These are phyloP conservation scores for Boletales sp. DNA, from an alignment of 768 basidiomycete genomes.

Conservation along the genomic window DNA sequence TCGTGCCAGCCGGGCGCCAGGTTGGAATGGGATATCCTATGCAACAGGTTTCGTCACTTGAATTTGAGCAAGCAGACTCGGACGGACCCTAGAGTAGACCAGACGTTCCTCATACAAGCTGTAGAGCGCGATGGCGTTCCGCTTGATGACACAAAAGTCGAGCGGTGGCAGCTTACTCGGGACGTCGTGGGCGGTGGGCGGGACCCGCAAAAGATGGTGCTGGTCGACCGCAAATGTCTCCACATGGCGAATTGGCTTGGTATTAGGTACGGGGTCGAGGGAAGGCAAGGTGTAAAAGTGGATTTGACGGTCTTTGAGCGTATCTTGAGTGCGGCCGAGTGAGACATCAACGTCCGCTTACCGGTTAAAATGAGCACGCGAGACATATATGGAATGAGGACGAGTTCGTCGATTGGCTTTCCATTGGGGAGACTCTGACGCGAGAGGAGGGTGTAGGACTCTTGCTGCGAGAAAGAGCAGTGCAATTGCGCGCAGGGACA, in stretches of 20 bases:
- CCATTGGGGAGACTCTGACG: constrained; percentile 65
- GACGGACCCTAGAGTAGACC: constrained; percentile 53
- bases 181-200: constrained; percentile 38
- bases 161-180: constrained; percentile 46
- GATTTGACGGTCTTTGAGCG: constrained; percentile 51
- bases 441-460: constrained; percentile 64
- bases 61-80: background rate
- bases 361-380: constrained; percentile 77
- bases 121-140: constrained; percentile 59
- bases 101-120: constrained; percentile 60
- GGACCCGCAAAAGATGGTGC: constrained; percentile 53
- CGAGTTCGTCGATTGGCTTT: constrained; percentile 77
- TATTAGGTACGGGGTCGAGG: constrained; percentile 63
- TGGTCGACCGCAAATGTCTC: constrained; percentile 82
- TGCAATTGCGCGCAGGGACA: background rate
- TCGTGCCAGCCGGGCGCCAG: constrained; percentile 55
- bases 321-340: background rate
- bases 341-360: constrained; percentile 29
- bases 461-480: constrained; percentile 35
- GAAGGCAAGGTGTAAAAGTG: constrained; percentile 80
- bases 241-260: constrained; percentile 80
- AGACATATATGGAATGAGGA: constrained; percentile 71
- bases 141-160: constrained; percentile 73
- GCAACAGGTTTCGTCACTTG: background rate
- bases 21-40: constrained; percentile 70